phyloP scores from a whole-genome alignment of 768 basidiomycete species.

The Tylopilus cervinicoccineus region DNA sequence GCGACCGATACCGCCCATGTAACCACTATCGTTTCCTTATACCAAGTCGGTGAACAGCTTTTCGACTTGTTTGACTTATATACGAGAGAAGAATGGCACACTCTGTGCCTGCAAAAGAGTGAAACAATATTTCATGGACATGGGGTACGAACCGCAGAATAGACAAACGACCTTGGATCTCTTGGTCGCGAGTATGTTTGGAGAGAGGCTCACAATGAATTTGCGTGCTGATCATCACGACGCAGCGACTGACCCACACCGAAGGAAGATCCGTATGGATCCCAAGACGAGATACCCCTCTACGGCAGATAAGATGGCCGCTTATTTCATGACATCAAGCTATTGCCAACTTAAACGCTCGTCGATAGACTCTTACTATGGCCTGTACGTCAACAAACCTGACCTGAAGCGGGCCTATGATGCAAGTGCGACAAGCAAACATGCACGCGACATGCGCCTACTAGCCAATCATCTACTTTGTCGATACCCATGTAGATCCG shows the following conservation, averaged over 20 bases:
- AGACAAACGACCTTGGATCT: conserved; percentile 65
- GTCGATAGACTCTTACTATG: conserved; percentile 45
- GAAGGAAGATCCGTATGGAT: conserved; percentile 47
- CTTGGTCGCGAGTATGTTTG: conserved; percentile 40
- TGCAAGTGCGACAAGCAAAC: conserved; percentile 47
- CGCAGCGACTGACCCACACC: conserved; percentile 54
- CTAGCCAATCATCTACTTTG: conserved; percentile 41
- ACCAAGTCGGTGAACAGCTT: conserved; percentile 74
- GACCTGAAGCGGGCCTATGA: conserved; percentile 42
- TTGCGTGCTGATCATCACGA: background rate
- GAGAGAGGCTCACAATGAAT: conserved; percentile 25
- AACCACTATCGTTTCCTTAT: conserved; percentile 76
- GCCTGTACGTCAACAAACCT: conserved; percentile 41
- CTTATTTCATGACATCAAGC: conserved; percentile 40
- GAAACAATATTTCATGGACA: conserved; percentile 47
- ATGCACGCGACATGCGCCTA: conserved; percentile 42
- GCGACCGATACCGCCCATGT: conserved; percentile 52
- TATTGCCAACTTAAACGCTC: conserved; percentile 39
- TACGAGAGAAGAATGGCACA: conserved; percentile 9
- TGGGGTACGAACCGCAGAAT: conserved; percentile 52
- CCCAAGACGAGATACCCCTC: conserved; percentile 41
- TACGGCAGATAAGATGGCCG: conserved; percentile 57
- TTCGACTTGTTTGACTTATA: conserved; percentile 54
- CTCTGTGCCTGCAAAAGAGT: conserved; percentile 1
- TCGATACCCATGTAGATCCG: conserved; percentile 43